These are phyloP conservation scores for Chlorella sp. DNA, from an alignment of 139 green algal species.

Conservation along the genomic window DNA sequence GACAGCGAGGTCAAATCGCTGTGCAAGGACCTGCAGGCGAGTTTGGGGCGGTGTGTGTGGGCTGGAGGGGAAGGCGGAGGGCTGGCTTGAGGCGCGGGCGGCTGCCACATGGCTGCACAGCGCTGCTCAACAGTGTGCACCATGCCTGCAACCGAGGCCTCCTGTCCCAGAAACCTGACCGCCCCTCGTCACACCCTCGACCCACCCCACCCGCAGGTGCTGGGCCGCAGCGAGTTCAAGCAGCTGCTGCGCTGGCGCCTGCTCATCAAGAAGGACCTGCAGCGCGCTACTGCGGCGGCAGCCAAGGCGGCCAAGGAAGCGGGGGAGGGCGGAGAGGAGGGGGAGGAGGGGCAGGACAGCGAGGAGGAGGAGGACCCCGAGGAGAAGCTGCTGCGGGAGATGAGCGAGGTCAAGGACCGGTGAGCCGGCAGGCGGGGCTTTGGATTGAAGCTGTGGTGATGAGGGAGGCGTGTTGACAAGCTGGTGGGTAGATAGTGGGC, in stretches of 20 bases:
- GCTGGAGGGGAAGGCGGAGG: background rate
- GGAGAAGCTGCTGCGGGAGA: slow-evolving; percentile 85
- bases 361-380: slow-evolving; percentile 71
- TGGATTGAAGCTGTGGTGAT: background rate
- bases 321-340: slow-evolving; percentile 15
- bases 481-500: no score
- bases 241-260: slow-evolving; percentile 81
- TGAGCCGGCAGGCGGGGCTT: background rate
- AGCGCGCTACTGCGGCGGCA: slow-evolving; percentile 22
- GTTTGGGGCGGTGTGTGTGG: slow-evolving; percentile 15
- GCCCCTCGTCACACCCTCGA: no score
- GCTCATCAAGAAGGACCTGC: slow-evolving; percentile 39
- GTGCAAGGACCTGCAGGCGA: slow-evolving; percentile 88
- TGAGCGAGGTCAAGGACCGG: slow-evolving; percentile 84
- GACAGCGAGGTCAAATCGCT: slow-evolving; percentile 80
- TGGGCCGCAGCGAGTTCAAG: slow-evolving; percentile 98
- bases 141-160: no score
- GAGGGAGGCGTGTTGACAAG: no score
- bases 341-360: slow-evolving; percentile 21
- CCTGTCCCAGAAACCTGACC: background rate
- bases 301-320: slow-evolving; percentile 6
- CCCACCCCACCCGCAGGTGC: slow-evolving; percentile 64
- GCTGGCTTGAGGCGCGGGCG: background rate
- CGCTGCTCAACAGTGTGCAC: background rate
- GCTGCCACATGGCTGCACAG: background rate